Evolutionary conservation across 345 rosid species (phyloP), one percentile per base, ranked within the genome.

Genomic region (Arabidopsis suecica): DNA sequence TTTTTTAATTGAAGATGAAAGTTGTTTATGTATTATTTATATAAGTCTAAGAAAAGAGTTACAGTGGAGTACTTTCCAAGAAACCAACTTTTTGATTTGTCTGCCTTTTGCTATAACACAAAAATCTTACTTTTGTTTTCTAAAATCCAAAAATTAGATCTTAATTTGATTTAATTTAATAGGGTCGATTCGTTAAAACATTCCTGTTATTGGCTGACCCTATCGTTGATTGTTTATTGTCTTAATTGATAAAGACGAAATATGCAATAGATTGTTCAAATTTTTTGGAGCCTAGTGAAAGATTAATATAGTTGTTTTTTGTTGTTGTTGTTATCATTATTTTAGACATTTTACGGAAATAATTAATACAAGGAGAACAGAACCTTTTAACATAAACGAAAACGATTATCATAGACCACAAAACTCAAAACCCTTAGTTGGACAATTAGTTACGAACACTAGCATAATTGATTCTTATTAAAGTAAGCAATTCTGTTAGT

Each of bases 1-100:
- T 77, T 11, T 9, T 9, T 14, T 25, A 36, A 65, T 51, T 59
- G 65, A 65, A 72, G 81, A 68, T 58, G 77, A 64, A 78, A 77
- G 71, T 5, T 62, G 53, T 78, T 48, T 28, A 48, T 58, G 61
- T 48, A 9, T 58, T 71, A n/a, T 79, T 68, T 81, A 79, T 78
- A 78, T 59, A 71, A 76, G 79, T 68, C 49, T 41, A 65, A 69
- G 20, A 60, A 55, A 63, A 58, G 82, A 71, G 73, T 82, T 49
- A 75, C 73, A 64, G 59, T 62, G 65, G 87, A 82, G 96, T 85
- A 87, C 86, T 86, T 88, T 88, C 76, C 83, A 88, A 86, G 96
- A 82, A 84, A 90, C 86, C 73, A 55, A 63, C 83, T 74, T 83
- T 80, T 50, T 72, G 51, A 23, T 61, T 63, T 54, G 78, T 78